Base-by-base conservation (phyloP, 2,329 filamentous ascomycete species). In the Endocalyx cinctus region DNA sequence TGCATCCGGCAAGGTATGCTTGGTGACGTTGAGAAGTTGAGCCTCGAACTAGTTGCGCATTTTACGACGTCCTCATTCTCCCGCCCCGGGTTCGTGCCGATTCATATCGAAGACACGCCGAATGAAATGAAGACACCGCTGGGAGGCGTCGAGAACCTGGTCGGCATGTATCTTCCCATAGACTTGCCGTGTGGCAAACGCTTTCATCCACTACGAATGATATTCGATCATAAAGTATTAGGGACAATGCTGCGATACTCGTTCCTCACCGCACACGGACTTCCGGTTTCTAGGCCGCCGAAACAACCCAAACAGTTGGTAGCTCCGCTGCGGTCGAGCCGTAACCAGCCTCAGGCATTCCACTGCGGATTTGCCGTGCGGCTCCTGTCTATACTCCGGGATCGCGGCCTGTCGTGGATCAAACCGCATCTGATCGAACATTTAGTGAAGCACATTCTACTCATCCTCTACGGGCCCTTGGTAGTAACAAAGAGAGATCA, bases 71-170 rank as follows among this genome's bases (percentile, higher is more conserved):
- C 33, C n/a, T 41, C 25, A 7, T 52, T 47, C 46, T 35, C 47
- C 38, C n/a, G 52, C 51, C 34, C 48, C 13, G 50, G 46, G 4
- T 56, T 67, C 23, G 53, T 72, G 20, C 64, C 64, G 0, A 55
- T 74, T 17, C 64, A 74, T 34, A 46, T 52, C 5, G 46, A 51
- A 6, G 70, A 77, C 39, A 46, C 69, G 10, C 71, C 63, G 0
- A 38, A 40, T 16, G 28, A 48, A n/a, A 49, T 50, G 38, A 54
- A 26, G 37, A 44, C 31, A 28, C 48, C 47, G 41, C 32, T 66
- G 57, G 29, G 58, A 51, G 12, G 51, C 47, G 54, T 52, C 19
- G 46, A 50, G 18, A 54, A 50, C 12, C 52, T 60, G 7, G 27
- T 57, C 1, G 51, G 57, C 18, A 57, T 63, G 26, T 58, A 58